Percentiles rank a stretch among this genome's conserved stretches.
These are phyloP conservation scores for Porphyridium purpureum DNA, from an alignment of 23 red algal species.

Conservation along the genomic window DNA sequence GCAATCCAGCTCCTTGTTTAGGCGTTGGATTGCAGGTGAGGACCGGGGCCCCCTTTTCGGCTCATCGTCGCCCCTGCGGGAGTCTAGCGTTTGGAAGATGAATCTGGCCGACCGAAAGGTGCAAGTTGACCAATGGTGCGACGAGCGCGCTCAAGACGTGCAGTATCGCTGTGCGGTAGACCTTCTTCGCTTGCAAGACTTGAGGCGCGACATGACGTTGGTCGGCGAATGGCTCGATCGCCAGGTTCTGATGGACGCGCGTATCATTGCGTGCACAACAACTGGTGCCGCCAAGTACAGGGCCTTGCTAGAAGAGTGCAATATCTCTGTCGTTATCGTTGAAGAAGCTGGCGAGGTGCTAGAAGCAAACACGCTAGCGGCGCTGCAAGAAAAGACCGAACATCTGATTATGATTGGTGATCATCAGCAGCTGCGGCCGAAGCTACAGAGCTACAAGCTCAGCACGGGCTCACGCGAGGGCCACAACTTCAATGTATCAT, in stretches of 20 bases:
- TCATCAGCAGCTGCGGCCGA: conserved; percentile 1
- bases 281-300: not conserved
- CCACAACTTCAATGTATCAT: not conserved
- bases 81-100: not conserved
- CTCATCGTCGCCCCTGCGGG: no score
- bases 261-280: not conserved
- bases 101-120: not conserved
- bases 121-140: not conserved
- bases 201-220: not conserved
- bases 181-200: not conserved
- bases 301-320: not conserved
- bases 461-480: not conserved
- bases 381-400: not conserved
- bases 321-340: not conserved
- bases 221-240: not conserved
- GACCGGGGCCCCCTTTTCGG: not conserved
- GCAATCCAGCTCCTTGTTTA: not conserved
- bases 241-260: not conserved
- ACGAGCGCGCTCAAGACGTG: not conserved
- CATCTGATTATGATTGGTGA: not conserved
- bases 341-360: conserved; percentile 2
- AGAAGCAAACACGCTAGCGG: not conserved
- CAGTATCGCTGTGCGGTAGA: not conserved
- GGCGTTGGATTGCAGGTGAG: not conserved
- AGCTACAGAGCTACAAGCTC: not conserved